phyloP scores from a whole-genome alignment of 1,284 basidiomycete genomes.

The Grifola frondosa region DNA sequence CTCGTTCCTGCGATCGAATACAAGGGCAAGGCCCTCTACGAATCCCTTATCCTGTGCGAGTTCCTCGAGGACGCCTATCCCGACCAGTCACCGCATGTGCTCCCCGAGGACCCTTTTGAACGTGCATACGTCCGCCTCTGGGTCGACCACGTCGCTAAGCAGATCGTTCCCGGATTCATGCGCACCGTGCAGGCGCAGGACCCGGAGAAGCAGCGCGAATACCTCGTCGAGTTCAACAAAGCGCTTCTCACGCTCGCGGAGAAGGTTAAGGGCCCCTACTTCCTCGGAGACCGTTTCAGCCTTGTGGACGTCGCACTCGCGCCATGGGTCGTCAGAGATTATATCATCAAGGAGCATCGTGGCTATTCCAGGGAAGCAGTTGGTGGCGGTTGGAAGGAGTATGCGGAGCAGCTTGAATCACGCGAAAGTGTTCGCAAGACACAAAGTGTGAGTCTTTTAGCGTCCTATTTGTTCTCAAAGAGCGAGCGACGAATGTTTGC shows the following conservation, averaged over 20 bases:
- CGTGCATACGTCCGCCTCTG: conserved; percentile 51
- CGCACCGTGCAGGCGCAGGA: conserved; percentile 56
- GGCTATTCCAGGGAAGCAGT: not conserved
- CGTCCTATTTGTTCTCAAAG: too few species aligned
- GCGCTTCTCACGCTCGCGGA: conserved; percentile 46
- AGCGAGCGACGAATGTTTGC: not conserved
- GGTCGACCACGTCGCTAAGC: conserved; percentile 54
- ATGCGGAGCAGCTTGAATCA: conserved; percentile 42
- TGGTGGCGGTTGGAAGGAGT: conserved; percentile 20
- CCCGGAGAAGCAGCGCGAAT: conserved; percentile 44
- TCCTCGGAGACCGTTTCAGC: conserved; percentile 54
- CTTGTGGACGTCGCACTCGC: conserved; percentile 59
- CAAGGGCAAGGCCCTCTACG: conserved; percentile 55
- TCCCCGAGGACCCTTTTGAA: conserved; percentile 49
- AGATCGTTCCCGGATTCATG: conserved; percentile 51
- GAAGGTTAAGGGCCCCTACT: conserved; percentile 58
- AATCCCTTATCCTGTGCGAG: conserved; percentile 57
- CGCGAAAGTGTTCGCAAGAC: conserved; percentile 52
- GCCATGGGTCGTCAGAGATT: conserved; percentile 57
- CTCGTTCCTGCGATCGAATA: conserved; percentile 63
- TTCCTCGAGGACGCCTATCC: conserved; percentile 63
- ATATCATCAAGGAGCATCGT: conserved; percentile 37
- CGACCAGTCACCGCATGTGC: conserved; percentile 41
- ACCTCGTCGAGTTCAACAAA: conserved; percentile 44
- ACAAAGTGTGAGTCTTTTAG: conserved; percentile 44